A percentile compares a stretch with the other conserved stretches of the same genome.
phyloP scores from a whole-genome alignment of 2,329 filamentous ascomycete species.

The Orbilia quercus region DNA sequence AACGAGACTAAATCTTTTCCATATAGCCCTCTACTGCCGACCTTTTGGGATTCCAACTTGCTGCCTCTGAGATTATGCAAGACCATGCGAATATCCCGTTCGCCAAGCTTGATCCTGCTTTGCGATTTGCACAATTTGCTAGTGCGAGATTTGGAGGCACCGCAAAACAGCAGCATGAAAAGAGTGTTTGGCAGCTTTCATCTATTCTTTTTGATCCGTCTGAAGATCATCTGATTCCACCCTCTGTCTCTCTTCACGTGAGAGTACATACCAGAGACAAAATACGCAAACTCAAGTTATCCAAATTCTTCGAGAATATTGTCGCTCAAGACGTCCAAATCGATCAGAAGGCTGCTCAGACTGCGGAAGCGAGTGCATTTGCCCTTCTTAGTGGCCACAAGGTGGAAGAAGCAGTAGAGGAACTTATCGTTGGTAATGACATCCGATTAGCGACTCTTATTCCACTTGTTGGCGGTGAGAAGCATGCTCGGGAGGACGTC shows the following conservation, averaged over 20 bases:
- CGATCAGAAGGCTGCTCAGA: slow-evolving; percentile 70
- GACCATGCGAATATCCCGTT: slow-evolving; percentile 64
- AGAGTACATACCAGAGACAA: slow-evolving; percentile 61
- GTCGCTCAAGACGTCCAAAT: slow-evolving; percentile 68
- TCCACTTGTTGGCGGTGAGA: slow-evolving; percentile 80
- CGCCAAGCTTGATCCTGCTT: slow-evolving; percentile 61
- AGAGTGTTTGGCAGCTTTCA: slow-evolving; percentile 83
- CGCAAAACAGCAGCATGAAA: slow-evolving; percentile 71
- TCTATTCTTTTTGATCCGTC: slow-evolving; percentile 86
- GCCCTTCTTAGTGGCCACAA: slow-evolving; percentile 81
- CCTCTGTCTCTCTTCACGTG: slow-evolving; percentile 60
- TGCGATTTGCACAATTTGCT: slow-evolving; percentile 44
- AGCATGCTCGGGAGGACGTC: slow-evolving; percentile 78
- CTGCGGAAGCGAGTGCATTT: slow-evolving; percentile 84
- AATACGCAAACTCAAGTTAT: slow-evolving; percentile 73
- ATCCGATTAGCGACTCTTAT: slow-evolving; percentile 86
- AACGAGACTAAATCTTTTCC: slow-evolving; percentile 3
- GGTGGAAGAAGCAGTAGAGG: slow-evolving; percentile 82
- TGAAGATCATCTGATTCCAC: slow-evolving; percentile 55
- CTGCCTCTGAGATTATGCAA: slow-evolving; percentile 60
- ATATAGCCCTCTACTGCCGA: slow-evolving; percentile 27
- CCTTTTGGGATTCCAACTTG: slow-evolving; percentile 60
- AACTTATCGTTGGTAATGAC: slow-evolving; percentile 79
- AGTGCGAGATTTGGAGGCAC: slow-evolving; percentile 42
- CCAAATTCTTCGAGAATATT: slow-evolving; percentile 74